These are phyloP conservation scores for Hanseniaspora meyeri DNA, from an alignment of 805 yeast genomes.

Conservation along the genomic window DNA sequence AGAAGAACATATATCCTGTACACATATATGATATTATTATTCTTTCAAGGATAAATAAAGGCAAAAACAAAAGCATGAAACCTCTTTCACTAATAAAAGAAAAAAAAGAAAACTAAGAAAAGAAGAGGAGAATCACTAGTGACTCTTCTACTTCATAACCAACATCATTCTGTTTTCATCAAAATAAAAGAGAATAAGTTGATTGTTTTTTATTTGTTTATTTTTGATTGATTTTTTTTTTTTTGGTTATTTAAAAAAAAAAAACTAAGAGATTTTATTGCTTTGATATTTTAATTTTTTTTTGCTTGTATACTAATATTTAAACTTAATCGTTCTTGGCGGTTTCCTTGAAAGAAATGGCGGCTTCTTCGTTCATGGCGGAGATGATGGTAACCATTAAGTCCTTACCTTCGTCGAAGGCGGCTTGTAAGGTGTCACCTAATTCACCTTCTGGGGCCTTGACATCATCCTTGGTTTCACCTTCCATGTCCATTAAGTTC, in stretches of 20 bases:
- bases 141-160: too few species aligned
- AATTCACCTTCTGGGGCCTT: conserved; percentile 96
- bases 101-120: not conserved
- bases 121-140: too few species aligned
- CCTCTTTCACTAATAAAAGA: too few species aligned
- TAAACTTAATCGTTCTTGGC: conserved; percentile 45
- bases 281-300: too few species aligned
- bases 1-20: not conserved
- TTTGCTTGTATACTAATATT: not conserved
- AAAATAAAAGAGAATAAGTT: too few species aligned
- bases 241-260: too few species aligned
- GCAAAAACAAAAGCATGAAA: not conserved
- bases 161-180: too few species aligned
- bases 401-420: conserved; percentile 97
- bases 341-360: conserved; percentile 96
- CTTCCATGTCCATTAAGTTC: conserved; percentile 90
- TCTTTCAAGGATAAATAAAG: not conserved
- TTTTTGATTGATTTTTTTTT: too few species aligned
- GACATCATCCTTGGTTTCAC: conserved; percentile 99
- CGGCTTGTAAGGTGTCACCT: conserved; percentile 84
- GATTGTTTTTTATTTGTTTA: too few species aligned
- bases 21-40: not conserved
- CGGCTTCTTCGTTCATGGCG: conserved; percentile 99
- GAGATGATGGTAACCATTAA: conserved; percentile 90
- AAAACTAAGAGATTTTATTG: too few species aligned